Percentiles rank a stretch among this genome's conserved stretches.
phyloP scores from a whole-genome alignment of 2,329 filamentous ascomycete genomes.

The Paecilomyces dactylethromorphus region DNA sequence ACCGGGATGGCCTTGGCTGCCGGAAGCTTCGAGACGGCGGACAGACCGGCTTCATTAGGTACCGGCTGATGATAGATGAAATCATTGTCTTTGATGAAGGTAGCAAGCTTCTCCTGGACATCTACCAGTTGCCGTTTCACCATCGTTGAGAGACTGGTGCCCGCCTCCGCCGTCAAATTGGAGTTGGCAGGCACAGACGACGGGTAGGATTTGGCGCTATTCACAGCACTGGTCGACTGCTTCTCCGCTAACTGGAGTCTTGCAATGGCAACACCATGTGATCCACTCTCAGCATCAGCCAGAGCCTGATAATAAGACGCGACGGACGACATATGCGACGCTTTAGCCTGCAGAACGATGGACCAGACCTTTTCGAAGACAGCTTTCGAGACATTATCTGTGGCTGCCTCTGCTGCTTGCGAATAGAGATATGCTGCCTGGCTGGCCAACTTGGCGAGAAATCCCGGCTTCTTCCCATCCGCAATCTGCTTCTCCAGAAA shows the following conservation, averaged over 20 bases:
- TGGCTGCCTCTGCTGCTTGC: constrained; percentile 81
- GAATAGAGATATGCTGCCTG: constrained; percentile 84
- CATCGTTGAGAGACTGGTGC: constrained; percentile 66
- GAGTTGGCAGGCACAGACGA: constrained; percentile 70
- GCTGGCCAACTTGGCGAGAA: constrained; percentile 87
- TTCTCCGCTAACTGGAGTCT: constrained; percentile 75
- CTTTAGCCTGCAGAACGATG: constrained; percentile 64
- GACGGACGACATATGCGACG: constrained; percentile 72
- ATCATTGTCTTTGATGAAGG: constrained; percentile 86
- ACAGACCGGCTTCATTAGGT: constrained; percentile 73
- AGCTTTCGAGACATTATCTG: constrained; percentile 84
- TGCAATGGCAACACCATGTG: constrained; percentile 77
- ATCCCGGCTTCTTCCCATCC: constrained; percentile 84
- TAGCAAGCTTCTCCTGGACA: constrained; percentile 72
- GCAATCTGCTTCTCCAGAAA: constrained; percentile 94
- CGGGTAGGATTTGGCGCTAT: constrained; percentile 72
- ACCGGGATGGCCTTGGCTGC: constrained; percentile 97
- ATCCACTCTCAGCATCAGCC: constrained; percentile 81
- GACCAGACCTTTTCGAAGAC: constrained; percentile 96
- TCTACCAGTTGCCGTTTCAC: constrained; percentile 74
- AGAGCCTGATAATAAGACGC: constrained; percentile 92
- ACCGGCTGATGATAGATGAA: constrained; percentile 96
- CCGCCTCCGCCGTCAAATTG: constrained; percentile 76
- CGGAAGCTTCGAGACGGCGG: constrained; percentile 80
- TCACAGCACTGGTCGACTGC: constrained; percentile 70